These are phyloP conservation scores for Crotalaria pallida DNA, from an alignment of 306 rosid genomes.

Conservation along the genomic window DNA sequence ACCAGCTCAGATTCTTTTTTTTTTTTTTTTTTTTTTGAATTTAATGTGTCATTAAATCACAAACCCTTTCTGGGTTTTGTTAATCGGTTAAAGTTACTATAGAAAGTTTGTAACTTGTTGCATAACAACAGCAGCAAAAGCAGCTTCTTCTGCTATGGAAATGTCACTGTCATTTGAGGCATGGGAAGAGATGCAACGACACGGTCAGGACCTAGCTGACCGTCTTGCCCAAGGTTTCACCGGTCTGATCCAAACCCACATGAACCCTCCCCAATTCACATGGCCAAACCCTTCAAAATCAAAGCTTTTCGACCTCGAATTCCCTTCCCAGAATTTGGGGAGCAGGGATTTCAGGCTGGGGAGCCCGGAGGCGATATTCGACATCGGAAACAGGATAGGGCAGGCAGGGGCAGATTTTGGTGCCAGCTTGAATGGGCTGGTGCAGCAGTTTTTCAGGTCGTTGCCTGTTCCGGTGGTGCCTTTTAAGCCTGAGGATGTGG, in stretches of 20 bases:
- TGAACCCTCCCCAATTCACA: constrained; percentile 63
- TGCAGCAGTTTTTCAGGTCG: constrained; percentile 82
- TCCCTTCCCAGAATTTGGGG: constrained; percentile 57
- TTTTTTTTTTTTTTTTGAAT: too few species aligned
- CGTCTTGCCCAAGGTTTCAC: constrained; percentile 90
- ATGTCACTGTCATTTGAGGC: constrained; percentile 88
- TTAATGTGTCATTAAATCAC: too few species aligned
- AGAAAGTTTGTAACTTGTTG: constrained; percentile 23
- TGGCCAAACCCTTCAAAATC: constrained; percentile 78
- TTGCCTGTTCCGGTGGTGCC: constrained; percentile 65
- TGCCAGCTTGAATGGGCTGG: constrained; percentile 83
- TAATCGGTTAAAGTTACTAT: constrained; percentile 1
- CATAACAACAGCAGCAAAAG: neutral
- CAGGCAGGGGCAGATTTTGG: constrained; percentile 93
- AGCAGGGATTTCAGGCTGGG: constrained; percentile 50
- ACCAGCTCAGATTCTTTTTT: too few species aligned
- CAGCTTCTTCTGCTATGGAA: constrained; percentile 40
- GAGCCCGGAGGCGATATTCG: constrained; percentile 55
- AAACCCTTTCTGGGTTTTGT: constrained; percentile 4
- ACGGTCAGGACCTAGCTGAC: constrained; percentile 94
- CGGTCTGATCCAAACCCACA: constrained; percentile 77
- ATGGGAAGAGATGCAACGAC: constrained; percentile 98
- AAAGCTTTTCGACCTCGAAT: constrained; percentile 78
- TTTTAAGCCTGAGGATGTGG: constrained; percentile 58
- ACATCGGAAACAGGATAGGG: constrained; percentile 81